These are phyloP conservation scores for Trichophyton mentagrophytes DNA, from an alignment of 2,329 filamentous ascomycete species.

Conservation along the genomic window DNA sequence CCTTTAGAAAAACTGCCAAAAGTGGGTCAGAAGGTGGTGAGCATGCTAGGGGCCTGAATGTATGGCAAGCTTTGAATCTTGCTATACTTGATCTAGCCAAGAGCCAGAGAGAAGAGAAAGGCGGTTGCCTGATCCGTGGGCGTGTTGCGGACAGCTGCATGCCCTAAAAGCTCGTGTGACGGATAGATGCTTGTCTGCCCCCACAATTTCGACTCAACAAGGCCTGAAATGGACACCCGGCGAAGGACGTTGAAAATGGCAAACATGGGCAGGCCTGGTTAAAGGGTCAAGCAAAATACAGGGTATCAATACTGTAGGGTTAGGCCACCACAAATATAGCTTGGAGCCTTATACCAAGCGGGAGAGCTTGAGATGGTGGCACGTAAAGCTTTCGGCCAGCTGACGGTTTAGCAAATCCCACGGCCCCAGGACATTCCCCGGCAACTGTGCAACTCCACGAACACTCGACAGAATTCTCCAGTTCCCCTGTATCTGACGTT, in stretches of 20 bases:
- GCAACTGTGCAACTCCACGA: not conserved
- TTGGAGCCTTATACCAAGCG: not conserved
- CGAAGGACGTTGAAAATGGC: not conserved
- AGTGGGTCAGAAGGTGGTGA: not conserved
- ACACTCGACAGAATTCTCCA: not conserved
- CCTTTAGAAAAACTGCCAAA: not conserved
- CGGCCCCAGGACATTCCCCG: not conserved
- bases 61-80: not conserved
- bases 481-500: not conserved
- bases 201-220: slow-evolving; percentile 1
- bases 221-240: not conserved
- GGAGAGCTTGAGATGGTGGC: not conserved
- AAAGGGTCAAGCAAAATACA: not conserved
- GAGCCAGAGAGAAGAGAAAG: not conserved
- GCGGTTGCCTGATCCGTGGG: not conserved
- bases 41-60: not conserved
- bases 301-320: not conserved
- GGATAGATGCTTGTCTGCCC: not conserved
- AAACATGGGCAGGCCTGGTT: not conserved
- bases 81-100: not conserved
- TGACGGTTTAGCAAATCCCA: not conserved
- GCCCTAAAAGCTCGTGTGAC: slow-evolving; percentile 2
- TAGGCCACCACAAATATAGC: not conserved
- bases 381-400: not conserved
- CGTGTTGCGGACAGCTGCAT: not conserved